Percentiles rank a stretch among this genome's conserved stretches.
Evolutionary conservation across 352 stramenopile species (phyloP).

Genomic region (Phytophthora melonis): DNA sequence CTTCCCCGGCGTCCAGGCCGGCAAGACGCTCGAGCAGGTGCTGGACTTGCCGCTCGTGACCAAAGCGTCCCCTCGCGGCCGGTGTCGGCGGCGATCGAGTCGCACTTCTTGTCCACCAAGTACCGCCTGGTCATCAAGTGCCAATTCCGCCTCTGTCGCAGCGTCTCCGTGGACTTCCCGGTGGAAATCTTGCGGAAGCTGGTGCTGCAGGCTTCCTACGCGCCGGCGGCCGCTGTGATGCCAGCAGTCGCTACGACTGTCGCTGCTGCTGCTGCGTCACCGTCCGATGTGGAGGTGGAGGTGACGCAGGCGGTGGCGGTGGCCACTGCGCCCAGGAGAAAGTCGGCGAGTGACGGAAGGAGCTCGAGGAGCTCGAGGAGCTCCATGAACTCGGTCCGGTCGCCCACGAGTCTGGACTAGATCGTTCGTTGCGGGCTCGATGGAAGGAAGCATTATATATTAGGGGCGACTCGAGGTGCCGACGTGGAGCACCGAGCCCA

Average conservation of each 20-base stretch:
- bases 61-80: slow-evolving; percentile 26
- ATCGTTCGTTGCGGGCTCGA: slow-evolving; percentile 1
- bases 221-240: slow-evolving; percentile 19
- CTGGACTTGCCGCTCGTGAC: slow-evolving; percentile 41
- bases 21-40: slow-evolving; percentile 38
- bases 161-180: slow-evolving; percentile 42
- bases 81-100: slow-evolving; percentile 30
- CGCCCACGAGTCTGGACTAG: slow-evolving; percentile 21
- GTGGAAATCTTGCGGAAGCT: slow-evolving; percentile 39
- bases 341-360: slow-evolving; percentile 29
- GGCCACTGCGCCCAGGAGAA: slow-evolving; percentile 21
- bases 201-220: slow-evolving; percentile 14
- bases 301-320: slow-evolving; percentile 30
- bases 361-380: slow-evolving; percentile 29
- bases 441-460: slow-evolving; percentile 19
- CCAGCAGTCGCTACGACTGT: slow-evolving; percentile 26
- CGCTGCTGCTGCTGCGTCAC: slow-evolving; percentile 3
- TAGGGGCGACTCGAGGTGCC: slow-evolving; percentile 17
- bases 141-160: slow-evolving; percentile 44
- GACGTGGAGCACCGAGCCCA: slow-evolving; percentile 7
- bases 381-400: slow-evolving; percentile 34
- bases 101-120: slow-evolving; percentile 42
- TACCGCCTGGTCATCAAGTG: slow-evolving; percentile 48
- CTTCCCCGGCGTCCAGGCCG: slow-evolving; percentile 40
- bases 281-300: slow-evolving; percentile 17